These are phyloP conservation scores for Rhipidocladum racemiflorum DNA, from an alignment of 176 grass and related monocot species.

Conservation along the genomic window DNA sequence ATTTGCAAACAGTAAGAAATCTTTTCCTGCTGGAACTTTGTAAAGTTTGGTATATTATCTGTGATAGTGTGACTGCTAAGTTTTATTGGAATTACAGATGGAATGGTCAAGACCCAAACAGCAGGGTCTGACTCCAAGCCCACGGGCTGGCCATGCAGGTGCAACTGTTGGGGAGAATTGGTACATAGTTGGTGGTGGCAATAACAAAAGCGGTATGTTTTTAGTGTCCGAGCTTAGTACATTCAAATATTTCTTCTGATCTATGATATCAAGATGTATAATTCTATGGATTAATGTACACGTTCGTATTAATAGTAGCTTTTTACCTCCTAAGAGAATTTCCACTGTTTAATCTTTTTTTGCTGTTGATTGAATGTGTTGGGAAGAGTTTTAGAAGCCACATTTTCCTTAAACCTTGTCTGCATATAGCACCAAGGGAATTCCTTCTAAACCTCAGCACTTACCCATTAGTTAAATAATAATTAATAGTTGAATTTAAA, in stretches of 20 bases:
- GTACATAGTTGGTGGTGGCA: constrained; percentile 95
- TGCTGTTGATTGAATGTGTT: not conserved
- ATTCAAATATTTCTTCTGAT: constrained; percentile 20
- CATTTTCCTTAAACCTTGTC: not conserved
- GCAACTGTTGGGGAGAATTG: constrained; percentile 80
- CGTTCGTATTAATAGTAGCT: not conserved
- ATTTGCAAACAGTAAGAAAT: constrained; percentile 78
- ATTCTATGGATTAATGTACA: not conserved
- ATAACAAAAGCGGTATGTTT: constrained; percentile 84
- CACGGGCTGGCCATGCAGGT: constrained; percentile 87
- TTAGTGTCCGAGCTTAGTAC: constrained; percentile 8
- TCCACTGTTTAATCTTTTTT: not conserved
- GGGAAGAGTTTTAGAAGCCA: constrained; percentile 1
- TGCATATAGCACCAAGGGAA: not conserved
- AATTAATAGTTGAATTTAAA: not conserved
- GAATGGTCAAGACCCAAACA: constrained; percentile 87
- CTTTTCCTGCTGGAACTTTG: not conserved
- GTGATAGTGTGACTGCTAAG: constrained; percentile 2
- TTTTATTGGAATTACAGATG: constrained; percentile 59
- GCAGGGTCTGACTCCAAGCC: constrained; percentile 69
- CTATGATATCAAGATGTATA: not conserved
- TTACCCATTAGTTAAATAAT: not conserved
- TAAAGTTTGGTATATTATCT: not conserved
- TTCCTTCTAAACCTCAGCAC: constrained; percentile 2
- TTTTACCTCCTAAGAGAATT: not conserved